Base-by-base conservation (phyloP, 1,284 basidiomycete species). In the Pseudozyma tsukubaensis region DNA sequence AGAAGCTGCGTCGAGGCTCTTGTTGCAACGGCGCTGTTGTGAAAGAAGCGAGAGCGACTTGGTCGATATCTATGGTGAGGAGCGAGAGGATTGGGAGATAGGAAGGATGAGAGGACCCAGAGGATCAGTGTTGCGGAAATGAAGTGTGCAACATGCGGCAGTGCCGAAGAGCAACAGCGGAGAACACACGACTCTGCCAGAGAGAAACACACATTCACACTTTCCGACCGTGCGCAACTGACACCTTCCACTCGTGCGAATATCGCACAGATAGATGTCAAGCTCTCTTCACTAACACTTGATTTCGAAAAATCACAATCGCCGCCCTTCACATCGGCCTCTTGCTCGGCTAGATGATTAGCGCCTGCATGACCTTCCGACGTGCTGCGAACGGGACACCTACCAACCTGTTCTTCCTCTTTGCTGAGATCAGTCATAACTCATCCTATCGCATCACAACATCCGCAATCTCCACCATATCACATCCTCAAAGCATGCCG, bases 401-500 rank as follows among this genome's bases (percentile, higher is more conserved):
- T 3, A 3, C 24, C 6, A 29, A 29, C 24, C n/a, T n/a, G n/a
- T n/a, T n/a, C n/a, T 29, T 29, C 24, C 6, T 29, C 24, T 29
- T 29, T 3, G 24, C 24, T 29, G 3, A 3, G 24, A 29, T 29
- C 6, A 29, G 24, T 29, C 24, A 29, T 29, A 3, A 29, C 24
- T 29, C 24, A 29, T 29, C 24, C 24, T 29, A 29, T 29, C 24
- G 24, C 24, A 29, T 3, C 24, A 21, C 44, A 11, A 9, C 19
- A 45, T 19, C 44, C n/a, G 45, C 24, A 47, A 47, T 11, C n/a
- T 29, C 24, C 24, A 29, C 24, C 24, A 29, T 29, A 29, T 29
- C 24, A 6, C 24, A 29, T 29, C 24, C 24, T 29, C 24, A 29
- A 29, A 29, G 24, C 48, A 78, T 78, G 77, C 43, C 66, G 32